Evolutionary conservation across 352 stramenopile genomes (phyloP).

Genomic region (Globisporangium sylvaticum): DNA sequence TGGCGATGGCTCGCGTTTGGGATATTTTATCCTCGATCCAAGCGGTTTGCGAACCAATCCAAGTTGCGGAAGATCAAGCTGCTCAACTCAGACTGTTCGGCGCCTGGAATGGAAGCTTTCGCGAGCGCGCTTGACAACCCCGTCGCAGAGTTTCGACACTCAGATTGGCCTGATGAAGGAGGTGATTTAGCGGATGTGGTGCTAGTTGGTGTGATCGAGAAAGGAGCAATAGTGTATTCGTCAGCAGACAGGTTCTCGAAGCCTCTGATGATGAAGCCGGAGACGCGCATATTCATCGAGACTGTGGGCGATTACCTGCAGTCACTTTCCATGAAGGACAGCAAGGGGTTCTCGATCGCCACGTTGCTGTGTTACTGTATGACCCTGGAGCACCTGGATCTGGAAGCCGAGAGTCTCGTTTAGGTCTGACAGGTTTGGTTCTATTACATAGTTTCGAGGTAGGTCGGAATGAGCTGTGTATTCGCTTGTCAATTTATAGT

Average conservation of each 20-base stretch:
- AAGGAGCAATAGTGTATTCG: neutral
- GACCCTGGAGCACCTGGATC: neutral
- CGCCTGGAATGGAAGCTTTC: neutral
- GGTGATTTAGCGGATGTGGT: neutral
- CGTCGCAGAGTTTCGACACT: neutral
- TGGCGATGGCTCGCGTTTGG: slow-evolving; percentile 8
- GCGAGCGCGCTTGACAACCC: neutral
- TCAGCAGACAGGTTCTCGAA: neutral
- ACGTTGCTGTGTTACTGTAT: neutral
- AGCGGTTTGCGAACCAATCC: neutral
- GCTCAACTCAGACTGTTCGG: neutral
- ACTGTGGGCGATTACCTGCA: neutral
- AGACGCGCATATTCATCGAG: neutral
- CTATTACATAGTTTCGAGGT: too few species aligned
- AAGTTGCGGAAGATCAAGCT: neutral
- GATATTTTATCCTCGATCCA: slow-evolving; percentile 8
- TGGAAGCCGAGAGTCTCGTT: neutral
- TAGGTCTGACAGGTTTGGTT: too few species aligned
- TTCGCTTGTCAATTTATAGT: neutral
- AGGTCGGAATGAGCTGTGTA: neutral
- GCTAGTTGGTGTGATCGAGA: neutral
- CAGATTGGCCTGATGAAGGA: neutral
- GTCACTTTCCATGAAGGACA: neutral
- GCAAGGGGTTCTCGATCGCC: neutral
- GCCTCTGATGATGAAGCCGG: neutral